These are phyloP conservation scores for Dictyophora rubrovolvata DNA, from an alignment of 768 basidiomycete species.

Conservation along the genomic window DNA sequence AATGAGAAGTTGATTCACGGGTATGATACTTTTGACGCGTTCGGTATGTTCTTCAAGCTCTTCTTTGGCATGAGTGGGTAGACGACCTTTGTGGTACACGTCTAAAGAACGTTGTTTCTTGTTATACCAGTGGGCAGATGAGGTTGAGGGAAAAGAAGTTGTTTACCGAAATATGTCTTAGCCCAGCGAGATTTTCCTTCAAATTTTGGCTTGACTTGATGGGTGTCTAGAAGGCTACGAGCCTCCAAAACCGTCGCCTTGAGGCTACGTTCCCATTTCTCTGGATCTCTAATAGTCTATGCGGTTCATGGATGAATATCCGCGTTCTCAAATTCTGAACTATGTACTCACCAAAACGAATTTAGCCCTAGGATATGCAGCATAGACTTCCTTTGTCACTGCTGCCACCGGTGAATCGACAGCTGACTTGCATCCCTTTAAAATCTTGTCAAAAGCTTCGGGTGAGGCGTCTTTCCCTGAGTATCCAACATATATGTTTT, in stretches of 20 bases:
- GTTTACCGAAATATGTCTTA: neutral
- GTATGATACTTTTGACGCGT: neutral
- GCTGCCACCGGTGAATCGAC: neutral
- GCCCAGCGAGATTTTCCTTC: neutral
- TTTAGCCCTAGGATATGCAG: conserved; percentile 1
- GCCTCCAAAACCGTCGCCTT: neutral
- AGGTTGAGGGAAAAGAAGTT: neutral
- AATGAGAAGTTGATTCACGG: neutral
- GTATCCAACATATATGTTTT: neutral
- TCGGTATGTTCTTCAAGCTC: neutral
- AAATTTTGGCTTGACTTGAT: neutral
- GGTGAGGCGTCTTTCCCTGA: neutral
- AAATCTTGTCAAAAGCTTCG: neutral
- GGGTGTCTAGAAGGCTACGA: neutral
- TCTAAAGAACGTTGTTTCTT: neutral
- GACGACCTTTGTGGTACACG: neutral
- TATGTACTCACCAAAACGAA: neutral
- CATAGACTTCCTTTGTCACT: neutral
- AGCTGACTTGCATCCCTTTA: neutral
- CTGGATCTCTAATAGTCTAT: neutral
- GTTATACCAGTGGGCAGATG: neutral
- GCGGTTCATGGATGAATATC: neutral
- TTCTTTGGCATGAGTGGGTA: neutral
- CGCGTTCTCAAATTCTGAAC: neutral
- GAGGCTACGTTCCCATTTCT: neutral